These are phyloP conservation scores for Euphorbia corollata DNA, from an alignment of 441 rosid genomes.

Conservation along the genomic window DNA sequence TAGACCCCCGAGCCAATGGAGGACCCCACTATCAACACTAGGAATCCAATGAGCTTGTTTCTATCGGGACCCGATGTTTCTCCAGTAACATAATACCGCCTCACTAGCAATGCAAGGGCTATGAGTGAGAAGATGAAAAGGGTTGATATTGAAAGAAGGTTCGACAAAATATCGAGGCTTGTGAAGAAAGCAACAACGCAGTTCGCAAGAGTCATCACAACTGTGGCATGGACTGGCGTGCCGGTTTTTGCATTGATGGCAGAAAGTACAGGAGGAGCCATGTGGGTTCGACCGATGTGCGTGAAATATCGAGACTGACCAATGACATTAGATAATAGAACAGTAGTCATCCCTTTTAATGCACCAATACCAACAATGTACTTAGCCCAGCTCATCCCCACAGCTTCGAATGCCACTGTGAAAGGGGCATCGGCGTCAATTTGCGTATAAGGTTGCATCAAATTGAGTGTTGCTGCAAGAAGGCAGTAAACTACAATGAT, in stretches of 20 bases:
- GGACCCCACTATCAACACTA: slow-evolving; percentile 42
- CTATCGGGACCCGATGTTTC: slow-evolving; percentile 35
- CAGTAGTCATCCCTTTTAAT: slow-evolving; percentile 72
- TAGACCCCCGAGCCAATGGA: slow-evolving; percentile 38
- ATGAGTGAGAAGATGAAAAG: slow-evolving; percentile 60
- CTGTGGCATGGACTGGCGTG: slow-evolving; percentile 57
- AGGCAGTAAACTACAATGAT: slow-evolving; percentile 37
- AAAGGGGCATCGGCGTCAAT: slow-evolving; percentile 61
- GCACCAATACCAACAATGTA: slow-evolving; percentile 67
- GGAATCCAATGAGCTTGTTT: slow-evolving; percentile 36
- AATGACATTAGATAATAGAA: slow-evolving; percentile 42
- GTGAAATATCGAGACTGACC: slow-evolving; percentile 74
- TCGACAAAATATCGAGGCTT: slow-evolving; percentile 53
- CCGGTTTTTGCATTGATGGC: slow-evolving; percentile 46
- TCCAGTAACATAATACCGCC: slow-evolving; percentile 52
- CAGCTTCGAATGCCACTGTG: slow-evolving; percentile 54
- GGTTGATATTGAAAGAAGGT: slow-evolving; percentile 61
- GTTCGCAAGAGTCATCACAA: slow-evolving; percentile 48
- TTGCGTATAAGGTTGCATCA: slow-evolving; percentile 51
- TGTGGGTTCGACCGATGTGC: slow-evolving; percentile 66
- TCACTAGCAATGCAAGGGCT: slow-evolving; percentile 51
- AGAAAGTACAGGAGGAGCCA: slow-evolving; percentile 69
- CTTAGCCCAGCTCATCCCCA: slow-evolving; percentile 68
- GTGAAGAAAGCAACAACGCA: slow-evolving; percentile 59
- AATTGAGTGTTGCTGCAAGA: slow-evolving; percentile 40